These are phyloP conservation scores for Bacterosira constricta DNA, from an alignment of 108 stramenopile species.

Conservation along the genomic window DNA sequence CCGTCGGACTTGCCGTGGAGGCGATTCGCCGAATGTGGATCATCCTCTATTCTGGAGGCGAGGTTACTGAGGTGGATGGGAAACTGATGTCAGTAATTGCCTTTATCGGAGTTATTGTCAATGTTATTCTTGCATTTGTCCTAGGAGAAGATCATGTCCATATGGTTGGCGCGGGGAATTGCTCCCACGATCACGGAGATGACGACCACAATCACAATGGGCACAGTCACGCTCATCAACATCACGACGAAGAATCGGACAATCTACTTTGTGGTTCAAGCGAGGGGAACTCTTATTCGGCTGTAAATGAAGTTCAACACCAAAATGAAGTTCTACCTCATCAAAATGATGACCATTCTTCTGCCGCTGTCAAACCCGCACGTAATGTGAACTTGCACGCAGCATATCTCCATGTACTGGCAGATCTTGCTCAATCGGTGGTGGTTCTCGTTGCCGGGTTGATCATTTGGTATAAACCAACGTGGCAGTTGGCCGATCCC, in stretches of 20 bases:
- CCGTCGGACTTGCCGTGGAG: constrained; percentile 71
- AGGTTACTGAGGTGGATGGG: constrained; percentile 77
- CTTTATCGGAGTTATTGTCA: constrained; percentile 91
- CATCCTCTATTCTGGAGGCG: constrained; percentile 32
- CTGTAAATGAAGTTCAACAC: constrained; percentile 25
- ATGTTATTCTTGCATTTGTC: constrained; percentile 83
- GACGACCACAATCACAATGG: constrained; percentile 28
- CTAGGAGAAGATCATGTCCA: constrained; percentile 86
- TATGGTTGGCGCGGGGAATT: constrained; percentile 23
- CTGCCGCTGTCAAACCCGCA: neutral
- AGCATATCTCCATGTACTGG: constrained; percentile 93
- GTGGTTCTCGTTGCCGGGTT: constrained; percentile 92
- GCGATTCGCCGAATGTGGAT: constrained; percentile 69
- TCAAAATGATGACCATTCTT: neutral
- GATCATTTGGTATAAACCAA: constrained; percentile 88
- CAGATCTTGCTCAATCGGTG: constrained; percentile 91
- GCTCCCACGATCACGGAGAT: constrained; percentile 34
- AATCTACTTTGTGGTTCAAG: neutral
- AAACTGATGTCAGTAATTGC: constrained; percentile 89
- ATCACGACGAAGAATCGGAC: constrained; percentile 4
- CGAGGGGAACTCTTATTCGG: constrained; percentile 11
- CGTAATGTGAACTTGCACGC: constrained; percentile 91
- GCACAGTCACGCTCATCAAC: constrained; percentile 13
- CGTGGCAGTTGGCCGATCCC: constrained; percentile 89
- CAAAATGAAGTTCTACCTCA: constrained; percentile 27